These are phyloP conservation scores for Symbiodinium natans DNA, from an alignment of 73 alveolate species.

Conservation along the genomic window DNA sequence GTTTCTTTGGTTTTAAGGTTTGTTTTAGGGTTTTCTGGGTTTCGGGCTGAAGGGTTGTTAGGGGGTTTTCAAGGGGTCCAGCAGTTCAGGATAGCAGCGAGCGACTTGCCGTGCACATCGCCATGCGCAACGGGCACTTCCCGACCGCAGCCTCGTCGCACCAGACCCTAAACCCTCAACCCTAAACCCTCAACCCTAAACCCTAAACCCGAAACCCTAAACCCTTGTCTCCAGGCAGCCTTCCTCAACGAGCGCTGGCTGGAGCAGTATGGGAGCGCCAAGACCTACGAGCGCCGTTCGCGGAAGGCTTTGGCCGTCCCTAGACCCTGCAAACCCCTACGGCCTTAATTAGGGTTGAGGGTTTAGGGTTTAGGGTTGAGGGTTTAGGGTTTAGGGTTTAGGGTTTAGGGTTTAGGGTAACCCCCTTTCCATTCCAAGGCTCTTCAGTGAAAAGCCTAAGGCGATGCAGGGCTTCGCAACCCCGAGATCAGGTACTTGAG, in stretches of 20 bases:
- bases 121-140: conserved; percentile 71
- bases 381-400: not conserved
- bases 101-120: conserved; percentile 74
- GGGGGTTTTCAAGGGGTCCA: too few relatives aligned
- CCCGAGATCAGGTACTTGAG: too few relatives aligned
- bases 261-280: conserved; percentile 42
- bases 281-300: conserved; percentile 52
- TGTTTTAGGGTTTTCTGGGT: too few relatives aligned
- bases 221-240: not conserved
- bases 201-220: not conserved
- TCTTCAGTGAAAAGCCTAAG: too few relatives aligned
- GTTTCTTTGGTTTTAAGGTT: too few relatives aligned
- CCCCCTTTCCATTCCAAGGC: not conserved
- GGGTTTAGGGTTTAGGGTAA: not conserved
- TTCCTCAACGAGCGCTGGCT: conserved; percentile 59
- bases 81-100: conserved; percentile 39
- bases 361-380: too few relatives aligned
- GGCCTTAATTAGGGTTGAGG: too few relatives aligned
- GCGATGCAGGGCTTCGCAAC: too few relatives aligned
- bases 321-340: too few relatives aligned
- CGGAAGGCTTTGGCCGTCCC: conserved; percentile 2
- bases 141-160: not conserved
- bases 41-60: too few relatives aligned
- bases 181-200: too few relatives aligned
- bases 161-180: not conserved